phyloP scores from a whole-genome alignment of 257 asterid species.

The Lithospermum erythrorhizon region DNA sequence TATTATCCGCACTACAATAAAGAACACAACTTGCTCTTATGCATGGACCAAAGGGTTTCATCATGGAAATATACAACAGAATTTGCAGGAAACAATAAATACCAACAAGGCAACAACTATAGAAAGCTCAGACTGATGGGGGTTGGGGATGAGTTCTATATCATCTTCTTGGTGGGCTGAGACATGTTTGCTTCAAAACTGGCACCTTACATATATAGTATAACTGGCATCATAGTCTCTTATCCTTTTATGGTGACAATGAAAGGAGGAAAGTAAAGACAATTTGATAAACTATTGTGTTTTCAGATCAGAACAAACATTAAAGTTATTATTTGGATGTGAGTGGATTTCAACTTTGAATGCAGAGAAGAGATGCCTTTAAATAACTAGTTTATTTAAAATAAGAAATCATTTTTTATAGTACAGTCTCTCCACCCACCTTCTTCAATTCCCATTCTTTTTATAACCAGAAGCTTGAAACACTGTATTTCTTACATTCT shows the following conservation, averaged over 20 bases:
- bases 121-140: slow-evolving; percentile 9
- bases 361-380: too few relatives aligned
- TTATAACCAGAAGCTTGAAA: not conserved
- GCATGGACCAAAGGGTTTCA: not conserved
- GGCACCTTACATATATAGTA: slow-evolving; percentile 11
- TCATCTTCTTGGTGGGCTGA: slow-evolving; percentile 2
- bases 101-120: not conserved
- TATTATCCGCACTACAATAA: not conserved
- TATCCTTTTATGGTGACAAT: slow-evolving; percentile 20
- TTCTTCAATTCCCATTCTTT: not conserved
- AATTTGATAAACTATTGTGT: slow-evolving; percentile 7
- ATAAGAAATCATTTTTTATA: not conserved
- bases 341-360: slow-evolving; percentile 4
- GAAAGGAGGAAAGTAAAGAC: slow-evolving; percentile 3
- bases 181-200: slow-evolving; percentile 25
- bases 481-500: not conserved
- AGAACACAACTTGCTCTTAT: not conserved
- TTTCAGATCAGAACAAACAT: slow-evolving; percentile 14
- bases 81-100: not conserved
- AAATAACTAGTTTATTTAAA: not conserved
- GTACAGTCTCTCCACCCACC: slow-evolving; percentile 2
- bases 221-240: slow-evolving; percentile 11
- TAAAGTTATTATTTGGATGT: slow-evolving; percentile 15
- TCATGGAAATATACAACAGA: not conserved
- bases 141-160: not conserved